Percentiles rank a stretch among this genome's conserved stretches.
These are phyloP conservation scores for Annona cherimola DNA, from an alignment of 164 flowering plant genomes.

Conservation along the genomic window DNA sequence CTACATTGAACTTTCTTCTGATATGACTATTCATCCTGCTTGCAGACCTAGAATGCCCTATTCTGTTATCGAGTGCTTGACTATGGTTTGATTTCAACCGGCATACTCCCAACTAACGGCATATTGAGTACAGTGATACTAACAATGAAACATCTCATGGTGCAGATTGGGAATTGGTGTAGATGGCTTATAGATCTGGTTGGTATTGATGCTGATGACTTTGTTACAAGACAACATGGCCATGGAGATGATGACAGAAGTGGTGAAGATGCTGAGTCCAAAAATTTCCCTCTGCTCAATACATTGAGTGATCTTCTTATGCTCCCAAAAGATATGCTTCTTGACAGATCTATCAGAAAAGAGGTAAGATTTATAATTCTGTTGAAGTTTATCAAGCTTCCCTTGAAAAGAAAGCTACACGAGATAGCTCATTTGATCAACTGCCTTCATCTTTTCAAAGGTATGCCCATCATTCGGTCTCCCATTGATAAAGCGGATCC, in stretches of 20 bases:
- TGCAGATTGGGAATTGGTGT: conserved; percentile 97
- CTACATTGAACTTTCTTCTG: not conserved
- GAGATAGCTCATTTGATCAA: not conserved
- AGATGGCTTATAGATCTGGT: conserved; percentile 72
- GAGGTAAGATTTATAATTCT: conserved; percentile 44
- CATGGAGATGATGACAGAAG: conserved; percentile 32
- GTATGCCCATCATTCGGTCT: conserved; percentile 85
- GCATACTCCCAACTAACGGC: not conserved
- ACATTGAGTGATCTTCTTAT: conserved; percentile 88
- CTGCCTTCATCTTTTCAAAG: conserved; percentile 26
- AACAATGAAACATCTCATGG: not conserved
- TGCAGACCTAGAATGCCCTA: not conserved
- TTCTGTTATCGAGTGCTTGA: not conserved
- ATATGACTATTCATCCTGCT: not conserved
- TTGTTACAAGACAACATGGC: conserved; percentile 18
- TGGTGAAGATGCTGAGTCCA: conserved; percentile 32
- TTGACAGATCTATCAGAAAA: conserved; percentile 70
- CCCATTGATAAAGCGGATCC: conserved; percentile 65
- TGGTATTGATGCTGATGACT: conserved; percentile 52
- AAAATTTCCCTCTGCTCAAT: conserved; percentile 68
- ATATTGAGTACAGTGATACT: not conserved
- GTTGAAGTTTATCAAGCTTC: not conserved
- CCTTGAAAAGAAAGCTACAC: no score
- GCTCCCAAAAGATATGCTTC: conserved; percentile 98
- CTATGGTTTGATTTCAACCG: not conserved